These are phyloP conservation scores for Cladosporium austrohemisphaericum DNA, from an alignment of 2,329 filamentous ascomycete genomes.

Conservation along the genomic window DNA sequence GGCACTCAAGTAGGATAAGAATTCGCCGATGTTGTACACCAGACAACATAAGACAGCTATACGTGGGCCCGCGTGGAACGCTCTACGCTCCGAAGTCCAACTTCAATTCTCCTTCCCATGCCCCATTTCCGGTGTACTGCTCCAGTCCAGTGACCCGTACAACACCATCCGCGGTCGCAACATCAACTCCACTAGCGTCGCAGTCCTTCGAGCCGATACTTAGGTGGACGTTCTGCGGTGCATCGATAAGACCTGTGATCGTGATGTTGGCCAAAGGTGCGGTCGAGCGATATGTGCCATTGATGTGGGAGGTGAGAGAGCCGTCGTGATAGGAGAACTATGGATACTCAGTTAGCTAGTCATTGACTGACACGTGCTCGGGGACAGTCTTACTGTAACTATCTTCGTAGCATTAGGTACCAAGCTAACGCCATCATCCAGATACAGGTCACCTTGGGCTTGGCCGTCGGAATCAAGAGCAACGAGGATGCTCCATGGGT, in stretches of 20 bases:
- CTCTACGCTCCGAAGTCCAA: too few species aligned
- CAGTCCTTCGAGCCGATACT: conserved; percentile 16
- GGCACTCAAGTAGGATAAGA: too few species aligned
- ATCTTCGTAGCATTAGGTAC: conserved; percentile 51
- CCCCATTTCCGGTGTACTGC: too few species aligned
- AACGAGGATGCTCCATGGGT: conserved; percentile 21
- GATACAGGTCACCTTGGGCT: conserved; percentile 60
- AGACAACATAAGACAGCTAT: too few species aligned
- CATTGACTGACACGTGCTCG: too few species aligned
- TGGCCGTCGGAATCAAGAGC: conserved; percentile 37
- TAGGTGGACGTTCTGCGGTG: conserved; percentile 17
- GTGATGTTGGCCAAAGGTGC: conserved; percentile 28
- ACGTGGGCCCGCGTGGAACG: too few species aligned
- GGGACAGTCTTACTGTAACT: conserved; percentile 38
- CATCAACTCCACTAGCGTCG: too few species aligned
- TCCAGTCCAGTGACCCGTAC: too few species aligned
- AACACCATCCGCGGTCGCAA: too few species aligned
- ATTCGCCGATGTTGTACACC: too few species aligned
- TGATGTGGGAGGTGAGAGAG: conserved; percentile 20
- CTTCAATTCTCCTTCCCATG: too few species aligned
- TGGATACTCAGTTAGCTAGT: too few species aligned
- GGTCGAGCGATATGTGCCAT: conserved; percentile 21
- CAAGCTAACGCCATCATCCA: conserved; percentile 70
- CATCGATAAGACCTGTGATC: conserved; percentile 22
- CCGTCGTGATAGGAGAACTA: conserved; percentile 22